Conservation (phyloP, 2,329 filamentous ascomycete species). For the Emydomyces testavorans region DNA sequence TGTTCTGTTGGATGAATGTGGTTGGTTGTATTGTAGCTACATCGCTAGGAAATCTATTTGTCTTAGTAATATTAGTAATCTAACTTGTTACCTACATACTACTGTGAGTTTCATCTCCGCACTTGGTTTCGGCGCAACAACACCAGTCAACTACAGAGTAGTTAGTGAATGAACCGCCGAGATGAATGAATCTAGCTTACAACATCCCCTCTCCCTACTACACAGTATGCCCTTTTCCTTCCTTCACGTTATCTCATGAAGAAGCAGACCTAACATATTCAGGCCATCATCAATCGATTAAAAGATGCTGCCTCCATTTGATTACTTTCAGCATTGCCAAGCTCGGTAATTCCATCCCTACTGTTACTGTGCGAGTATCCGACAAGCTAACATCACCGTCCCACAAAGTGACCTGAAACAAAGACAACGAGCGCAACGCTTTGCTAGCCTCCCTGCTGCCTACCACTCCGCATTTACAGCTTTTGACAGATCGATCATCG, state of each 20-base stretch:
- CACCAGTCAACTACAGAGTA: too few species aligned
- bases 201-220: neutral
- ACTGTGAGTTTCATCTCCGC: conserved; percentile 1
- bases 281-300: conserved; percentile 6
- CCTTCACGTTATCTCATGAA: neutral
- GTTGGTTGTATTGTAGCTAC: too few species aligned
- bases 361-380: neutral
- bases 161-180: conserved; percentile 5
- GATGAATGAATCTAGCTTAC: neutral
- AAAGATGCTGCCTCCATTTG: conserved; percentile 45
- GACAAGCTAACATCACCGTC: conserved; percentile 12
- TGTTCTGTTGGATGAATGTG: too few species aligned
- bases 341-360: conserved; percentile 47
- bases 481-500: conserved; percentile 55
- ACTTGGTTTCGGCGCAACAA: conserved; percentile 7
- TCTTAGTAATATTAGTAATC: too few species aligned
- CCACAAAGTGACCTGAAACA: conserved; percentile 62
- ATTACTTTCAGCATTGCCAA: conserved; percentile 59
- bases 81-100: too few species aligned
- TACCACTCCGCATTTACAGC: conserved; percentile 57
- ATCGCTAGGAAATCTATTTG: too few species aligned
- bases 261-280: neutral
- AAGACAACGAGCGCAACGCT: conserved; percentile 57
- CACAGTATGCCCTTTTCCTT: neutral
- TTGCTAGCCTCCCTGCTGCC: conserved; percentile 51